These are phyloP conservation scores for Pyrus betulifolia DNA, from an alignment of 306 rosid genomes.

Conservation along the genomic window DNA sequence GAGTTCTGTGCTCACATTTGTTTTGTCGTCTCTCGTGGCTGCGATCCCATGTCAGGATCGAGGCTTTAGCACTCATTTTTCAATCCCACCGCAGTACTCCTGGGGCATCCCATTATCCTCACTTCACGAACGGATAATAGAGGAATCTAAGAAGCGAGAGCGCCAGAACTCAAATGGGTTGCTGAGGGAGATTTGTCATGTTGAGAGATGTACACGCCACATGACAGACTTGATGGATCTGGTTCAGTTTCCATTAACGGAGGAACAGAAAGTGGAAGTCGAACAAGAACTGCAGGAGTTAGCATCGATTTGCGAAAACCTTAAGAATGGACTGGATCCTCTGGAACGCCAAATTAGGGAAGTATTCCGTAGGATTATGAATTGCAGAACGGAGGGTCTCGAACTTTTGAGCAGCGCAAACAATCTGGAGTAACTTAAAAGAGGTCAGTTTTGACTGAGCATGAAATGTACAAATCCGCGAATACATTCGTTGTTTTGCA, in stretches of 20 bases:
- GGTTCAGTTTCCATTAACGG: slow-evolving; percentile 66
- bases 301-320: slow-evolving; percentile 37
- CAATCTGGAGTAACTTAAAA: slow-evolving; percentile 27
- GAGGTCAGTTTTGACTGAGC: slow-evolving; percentile 17
- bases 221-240: slow-evolving; percentile 68
- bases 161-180: slow-evolving; percentile 60
- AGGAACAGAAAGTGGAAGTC: slow-evolving; percentile 56
- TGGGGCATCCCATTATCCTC: slow-evolving; percentile 54
- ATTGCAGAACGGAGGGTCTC: slow-evolving; percentile 74
- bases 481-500: slow-evolving; percentile 20
- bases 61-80: slow-evolving; percentile 59
- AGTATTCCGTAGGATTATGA: slow-evolving; percentile 58
- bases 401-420: slow-evolving; percentile 51
- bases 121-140: slow-evolving; percentile 64
- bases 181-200: slow-evolving; percentile 79
- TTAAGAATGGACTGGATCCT: slow-evolving; percentile 57
- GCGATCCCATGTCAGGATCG: slow-evolving; percentile 94
- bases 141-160: slow-evolving; percentile 78
- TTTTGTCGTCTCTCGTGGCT: slow-evolving; percentile 74
- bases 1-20: slow-evolving; percentile 64
- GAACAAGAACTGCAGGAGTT: slow-evolving; percentile 52
- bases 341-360: slow-evolving; percentile 81
- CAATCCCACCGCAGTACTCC: slow-evolving; percentile 53
- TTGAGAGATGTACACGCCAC: slow-evolving; percentile 53
- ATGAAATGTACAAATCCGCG: slow-evolving; percentile 43